Evolutionary conservation across 768 basidiomycete species (phyloP).

Genomic region (Austroboletus eburneus): DNA sequence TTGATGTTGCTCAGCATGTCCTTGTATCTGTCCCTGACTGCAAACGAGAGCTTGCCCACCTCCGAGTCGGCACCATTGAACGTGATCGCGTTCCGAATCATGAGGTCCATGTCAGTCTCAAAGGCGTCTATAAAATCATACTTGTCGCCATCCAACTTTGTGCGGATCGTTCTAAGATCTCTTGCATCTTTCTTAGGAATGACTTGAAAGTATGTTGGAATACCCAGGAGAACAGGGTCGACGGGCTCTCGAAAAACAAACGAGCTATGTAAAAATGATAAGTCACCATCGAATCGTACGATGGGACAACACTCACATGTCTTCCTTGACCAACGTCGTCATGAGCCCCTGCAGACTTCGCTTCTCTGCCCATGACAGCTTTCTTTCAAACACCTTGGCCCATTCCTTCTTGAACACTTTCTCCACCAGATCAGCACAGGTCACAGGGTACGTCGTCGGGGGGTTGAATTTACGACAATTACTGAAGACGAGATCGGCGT

Average conservation of each 20-base stretch:
- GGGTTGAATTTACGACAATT: constrained; percentile 96
- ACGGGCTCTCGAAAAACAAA: constrained; percentile 82
- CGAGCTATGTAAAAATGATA: constrained; percentile 39
- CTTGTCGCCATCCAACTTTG: constrained; percentile 77
- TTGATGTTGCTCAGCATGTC: constrained; percentile 47
- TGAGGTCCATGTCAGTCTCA: constrained; percentile 81
- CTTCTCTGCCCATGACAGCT: constrained; percentile 76
- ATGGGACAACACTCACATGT: constrained; percentile 43
- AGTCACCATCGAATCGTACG: not conserved
- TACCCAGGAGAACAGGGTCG: constrained; percentile 77
- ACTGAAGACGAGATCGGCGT: constrained; percentile 76
- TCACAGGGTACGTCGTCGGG: constrained; percentile 66
- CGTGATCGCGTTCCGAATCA: constrained; percentile 82
- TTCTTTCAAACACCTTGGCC: constrained; percentile 68
- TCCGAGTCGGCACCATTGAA: constrained; percentile 86
- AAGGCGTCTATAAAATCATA: constrained; percentile 76
- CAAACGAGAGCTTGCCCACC: constrained; percentile 61
- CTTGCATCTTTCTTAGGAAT: constrained; percentile 84
- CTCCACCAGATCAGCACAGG: constrained; percentile 72
- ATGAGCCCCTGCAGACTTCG: constrained; percentile 68
- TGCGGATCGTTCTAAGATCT: constrained; percentile 78
- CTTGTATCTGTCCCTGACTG: constrained; percentile 47
- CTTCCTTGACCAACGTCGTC: constrained; percentile 64
- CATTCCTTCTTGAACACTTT: constrained; percentile 81
- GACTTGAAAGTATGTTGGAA: constrained; percentile 85